Base-by-base conservation (phyloP, 139 green algal genomes). In the Coccomyxa sp. region DNA sequence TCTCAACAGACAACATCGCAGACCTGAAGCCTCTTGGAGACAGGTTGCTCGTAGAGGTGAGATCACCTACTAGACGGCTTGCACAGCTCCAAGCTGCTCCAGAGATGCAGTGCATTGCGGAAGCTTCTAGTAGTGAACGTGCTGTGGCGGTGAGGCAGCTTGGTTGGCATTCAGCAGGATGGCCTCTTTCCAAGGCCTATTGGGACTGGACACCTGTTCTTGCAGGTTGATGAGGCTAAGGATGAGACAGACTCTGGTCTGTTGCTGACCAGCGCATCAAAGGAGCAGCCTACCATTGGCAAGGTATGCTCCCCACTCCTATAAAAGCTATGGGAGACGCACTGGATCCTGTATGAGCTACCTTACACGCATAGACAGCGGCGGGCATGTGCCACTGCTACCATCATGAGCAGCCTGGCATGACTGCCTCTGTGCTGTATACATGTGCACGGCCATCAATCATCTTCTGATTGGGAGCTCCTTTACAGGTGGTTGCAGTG, bases 261-360 rank as follows among this genome's bases (percentile, higher is more conserved):
- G 78, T 78, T 99, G 69, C 89, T 99, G 64, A 92, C 89, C 10
- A 88, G 86, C 27, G 86, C 88, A 8, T 80, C 85, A 68, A 88
- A 88, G 55, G 95, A 99, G 71, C 95, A 95, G 88, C 95, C 95
- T 70, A 95, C 90, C 41, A 93, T 97, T 74, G 95, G 95, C 73
- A 91, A 85, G 69, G 93, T 96, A 22, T 64, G 50, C 50, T 64
- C 50, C 27, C 50, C 50, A n/a, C n/a, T n/a, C n/a, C n/a, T n/a
- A n/a, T n/a, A n/a, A n/a, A n/a, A n/a, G n/a, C n/a, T n/a, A n/a
- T n/a, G n/a, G n/a, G n/a, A n/a, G n/a, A n/a, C n/a, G n/a, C n/a
- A n/a, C n/a, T n/a, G n/a, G n/a, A n/a, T n/a, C n/a, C n/a, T n/a
- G n/a, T n/a, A n/a, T n/a, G n/a, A n/a, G n/a, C n/a, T n/a, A n/a